Evolutionary conservation across 345 rosid species (phyloP).

Genomic region (Linum usitatissimum): DNA sequence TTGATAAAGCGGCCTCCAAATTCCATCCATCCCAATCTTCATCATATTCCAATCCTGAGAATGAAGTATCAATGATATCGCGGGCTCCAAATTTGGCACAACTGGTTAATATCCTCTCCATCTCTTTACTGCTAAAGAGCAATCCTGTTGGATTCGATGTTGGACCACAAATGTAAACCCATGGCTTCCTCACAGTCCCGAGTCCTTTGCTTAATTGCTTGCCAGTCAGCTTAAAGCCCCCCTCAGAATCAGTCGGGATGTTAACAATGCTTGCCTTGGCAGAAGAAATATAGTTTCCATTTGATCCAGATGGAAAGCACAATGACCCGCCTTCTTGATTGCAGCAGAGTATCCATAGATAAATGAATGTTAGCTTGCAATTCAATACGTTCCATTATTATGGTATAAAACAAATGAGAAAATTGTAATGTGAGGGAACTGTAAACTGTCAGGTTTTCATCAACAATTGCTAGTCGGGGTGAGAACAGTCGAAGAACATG

Average conservation of each 20-base stretch:
- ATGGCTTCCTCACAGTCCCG: constrained; percentile 51
- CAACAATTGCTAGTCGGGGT: constrained; percentile 90
- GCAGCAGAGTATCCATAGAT: constrained; percentile 70
- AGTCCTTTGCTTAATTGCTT: constrained; percentile 36
- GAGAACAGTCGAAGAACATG: constrained; percentile 72
- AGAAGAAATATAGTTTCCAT: constrained; percentile 70
- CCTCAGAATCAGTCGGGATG: constrained; percentile 46
- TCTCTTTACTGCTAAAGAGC: constrained; percentile 61
- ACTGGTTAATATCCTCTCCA: constrained; percentile 42
- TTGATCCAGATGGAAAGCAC: constrained; percentile 78
- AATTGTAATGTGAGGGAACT: no score
- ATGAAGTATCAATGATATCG: constrained; percentile 76
- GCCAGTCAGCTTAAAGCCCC: constrained; percentile 67
- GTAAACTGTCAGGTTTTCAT: constrained; percentile 82
- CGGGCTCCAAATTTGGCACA: constrained; percentile 73
- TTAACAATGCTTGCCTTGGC: constrained; percentile 54
- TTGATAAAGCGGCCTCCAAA: constrained; percentile 35
- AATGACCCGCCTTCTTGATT: constrained; percentile 76
- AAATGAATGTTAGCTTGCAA: no score
- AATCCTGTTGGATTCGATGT: constrained; percentile 78
- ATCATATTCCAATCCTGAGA: constrained; percentile 78
- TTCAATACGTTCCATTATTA: no score
- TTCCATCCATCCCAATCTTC: constrained; percentile 54
- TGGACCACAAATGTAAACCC: constrained; percentile 92
- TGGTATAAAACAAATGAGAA: no score